Evolutionary conservation across 2,329 filamentous ascomycete genomes (phyloP).

Genomic region (Aspergillus carbonarius): DNA sequence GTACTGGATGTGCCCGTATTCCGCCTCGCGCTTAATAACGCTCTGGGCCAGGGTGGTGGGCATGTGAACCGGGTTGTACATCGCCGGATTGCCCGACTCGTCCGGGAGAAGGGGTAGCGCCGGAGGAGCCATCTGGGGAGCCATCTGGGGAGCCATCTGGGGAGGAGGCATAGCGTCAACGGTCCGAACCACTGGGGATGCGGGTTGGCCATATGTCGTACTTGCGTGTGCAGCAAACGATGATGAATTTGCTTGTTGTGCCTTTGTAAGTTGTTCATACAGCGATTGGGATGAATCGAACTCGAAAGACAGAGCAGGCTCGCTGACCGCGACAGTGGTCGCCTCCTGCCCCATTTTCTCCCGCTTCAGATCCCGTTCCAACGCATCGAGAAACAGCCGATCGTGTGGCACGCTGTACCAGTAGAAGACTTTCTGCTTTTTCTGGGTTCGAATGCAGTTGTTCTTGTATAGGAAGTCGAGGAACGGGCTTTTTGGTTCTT

Average conservation of each 20-base stretch:
- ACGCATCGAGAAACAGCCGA: slow-evolving; percentile 91
- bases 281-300: slow-evolving; percentile 99
- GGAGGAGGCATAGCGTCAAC: slow-evolving; percentile 91
- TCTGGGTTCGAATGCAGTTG: slow-evolving; percentile 99
- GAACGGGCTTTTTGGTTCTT: slow-evolving; percentile 98
- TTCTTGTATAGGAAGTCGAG: slow-evolving; percentile 99
- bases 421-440: slow-evolving; percentile 99
- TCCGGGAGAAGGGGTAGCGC: slow-evolving; percentile 59
- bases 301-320: slow-evolving; percentile 96
- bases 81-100: slow-evolving; percentile 64
- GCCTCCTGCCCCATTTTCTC: slow-evolving; percentile 99
- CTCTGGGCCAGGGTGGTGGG: slow-evolving; percentile 69
- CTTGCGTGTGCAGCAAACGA: slow-evolving; percentile 84
- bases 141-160: slow-evolving; percentile 79
- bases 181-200: slow-evolving; percentile 83
- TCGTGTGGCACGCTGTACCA: slow-evolving; percentile 99
- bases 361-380: slow-evolving; percentile 95
- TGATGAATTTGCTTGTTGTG: slow-evolving; percentile 96
- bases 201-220: slow-evolving; percentile 65
- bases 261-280: slow-evolving; percentile 98
- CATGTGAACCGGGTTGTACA: slow-evolving; percentile 70
- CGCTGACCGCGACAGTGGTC: slow-evolving; percentile 92
- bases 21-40: slow-evolving; percentile 82
- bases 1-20: slow-evolving; percentile 79
- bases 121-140: slow-evolving; percentile 73